phyloP scores from a whole-genome alignment of 2,329 filamentous ascomycete genomes.

The Emergomyces orientalis region DNA sequence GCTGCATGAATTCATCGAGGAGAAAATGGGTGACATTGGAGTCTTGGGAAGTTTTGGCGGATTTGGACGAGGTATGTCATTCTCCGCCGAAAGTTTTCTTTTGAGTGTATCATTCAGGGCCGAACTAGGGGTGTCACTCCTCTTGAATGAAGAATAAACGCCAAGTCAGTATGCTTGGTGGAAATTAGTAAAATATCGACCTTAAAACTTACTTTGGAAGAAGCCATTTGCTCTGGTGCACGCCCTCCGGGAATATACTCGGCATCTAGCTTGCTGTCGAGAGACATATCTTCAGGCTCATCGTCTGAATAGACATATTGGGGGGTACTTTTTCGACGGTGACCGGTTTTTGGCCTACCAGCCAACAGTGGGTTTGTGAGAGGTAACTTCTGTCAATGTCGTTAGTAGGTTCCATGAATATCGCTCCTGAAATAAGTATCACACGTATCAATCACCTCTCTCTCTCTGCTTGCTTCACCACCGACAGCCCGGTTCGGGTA shows the following conservation, averaged over 20 bases:
- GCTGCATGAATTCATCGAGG: background rate
- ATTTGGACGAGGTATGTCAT: background rate
- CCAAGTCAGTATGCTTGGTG: background rate
- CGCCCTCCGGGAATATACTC: background rate
- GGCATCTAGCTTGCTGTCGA: background rate
- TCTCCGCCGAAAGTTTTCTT: background rate
- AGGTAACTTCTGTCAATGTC: background rate
- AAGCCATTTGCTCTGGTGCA: background rate
- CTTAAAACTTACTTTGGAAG: background rate
- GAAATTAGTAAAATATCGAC: background rate
- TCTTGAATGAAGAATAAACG: background rate
- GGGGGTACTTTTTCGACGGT: background rate
- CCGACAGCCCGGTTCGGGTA: background rate
- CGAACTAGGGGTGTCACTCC: background rate
- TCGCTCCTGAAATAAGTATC: background rate
- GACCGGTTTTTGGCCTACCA: background rate
- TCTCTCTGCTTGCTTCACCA: background rate
- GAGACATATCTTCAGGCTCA: background rate
- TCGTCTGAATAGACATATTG: constrained; percentile 1
- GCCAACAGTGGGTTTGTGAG: too few relatives aligned
- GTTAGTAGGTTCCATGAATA: background rate
- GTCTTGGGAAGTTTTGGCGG: background rate
- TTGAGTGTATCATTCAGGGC: background rate
- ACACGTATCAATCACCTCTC: background rate
- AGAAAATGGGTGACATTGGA: background rate